Conservation (phyloP, 2,329 filamentous ascomycete species). For the Phaeosphaeriaceae sp. region DNA sequence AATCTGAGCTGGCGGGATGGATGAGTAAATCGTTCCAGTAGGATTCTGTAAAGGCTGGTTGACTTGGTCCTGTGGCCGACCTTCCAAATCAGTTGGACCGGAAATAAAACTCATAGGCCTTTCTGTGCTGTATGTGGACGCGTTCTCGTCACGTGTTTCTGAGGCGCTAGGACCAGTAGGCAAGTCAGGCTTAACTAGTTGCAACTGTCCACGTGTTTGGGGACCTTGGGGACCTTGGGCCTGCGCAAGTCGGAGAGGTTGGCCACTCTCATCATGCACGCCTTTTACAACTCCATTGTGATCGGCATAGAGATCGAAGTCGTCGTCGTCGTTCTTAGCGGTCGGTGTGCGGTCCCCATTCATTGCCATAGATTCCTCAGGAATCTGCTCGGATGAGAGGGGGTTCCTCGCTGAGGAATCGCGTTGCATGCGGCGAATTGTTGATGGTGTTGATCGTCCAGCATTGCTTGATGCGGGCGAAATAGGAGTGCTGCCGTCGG, state of each 20-base stretch:
- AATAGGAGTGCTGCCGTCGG: slow-evolving; percentile 34
- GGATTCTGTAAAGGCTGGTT: slow-evolving; percentile 21
- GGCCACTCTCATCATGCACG: slow-evolving; percentile 36
- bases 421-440: slow-evolving; percentile 32
- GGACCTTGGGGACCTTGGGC: slow-evolving; percentile 5
- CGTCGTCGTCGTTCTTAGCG: slow-evolving; percentile 32
- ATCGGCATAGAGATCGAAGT: slow-evolving; percentile 47
- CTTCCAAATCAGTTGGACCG: slow-evolving; percentile 41
- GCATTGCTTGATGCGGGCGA: slow-evolving; percentile 38
- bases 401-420: slow-evolving; percentile 27
- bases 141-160: slow-evolving; percentile 25
- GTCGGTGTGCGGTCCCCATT: slow-evolving; percentile 22
- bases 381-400: slow-evolving; percentile 29
- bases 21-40: slow-evolving; percentile 16
- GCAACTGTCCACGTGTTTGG: slow-evolving; percentile 9
- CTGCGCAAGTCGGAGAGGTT: slow-evolving; percentile 33
- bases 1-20: slow-evolving; percentile 9
- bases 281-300: slow-evolving; percentile 47
- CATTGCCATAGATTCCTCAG: slow-evolving; percentile 26
- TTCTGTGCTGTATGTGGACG: slow-evolving; percentile 37
- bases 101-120: slow-evolving; percentile 48
- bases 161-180: slow-evolving; percentile 7
- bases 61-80: slow-evolving; percentile 46
- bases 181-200: slow-evolving; percentile 3
- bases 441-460: slow-evolving; percentile 39